Conservation (phyloP, 2,329 filamentous ascomycete species). For the Trichophyton rubrum region DNA sequence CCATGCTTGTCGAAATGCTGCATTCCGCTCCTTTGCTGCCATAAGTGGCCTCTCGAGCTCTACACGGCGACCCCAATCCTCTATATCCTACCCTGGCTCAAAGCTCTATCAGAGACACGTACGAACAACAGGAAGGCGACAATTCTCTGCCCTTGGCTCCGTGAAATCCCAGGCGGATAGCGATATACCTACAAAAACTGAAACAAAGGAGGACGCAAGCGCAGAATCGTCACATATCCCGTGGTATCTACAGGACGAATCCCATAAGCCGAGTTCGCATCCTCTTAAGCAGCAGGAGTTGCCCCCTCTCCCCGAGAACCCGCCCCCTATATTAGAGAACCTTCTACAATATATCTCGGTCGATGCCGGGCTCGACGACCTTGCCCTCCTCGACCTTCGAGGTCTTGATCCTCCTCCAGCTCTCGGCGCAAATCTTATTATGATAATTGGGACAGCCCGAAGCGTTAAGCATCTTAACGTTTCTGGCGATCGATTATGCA, state of each 20-base stretch:
- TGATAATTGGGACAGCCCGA: slow-evolving; percentile 83
- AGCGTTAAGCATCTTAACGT: slow-evolving; percentile 90
- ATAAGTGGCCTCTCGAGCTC: slow-evolving; percentile 19
- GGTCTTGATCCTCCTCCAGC: slow-evolving; percentile 74
- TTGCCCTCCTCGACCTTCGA: slow-evolving; percentile 71
- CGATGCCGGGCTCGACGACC: slow-evolving; percentile 72
- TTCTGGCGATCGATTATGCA: slow-evolving; percentile 74
- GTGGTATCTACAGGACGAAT: slow-evolving; percentile 77
- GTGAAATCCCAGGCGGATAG: neutral
- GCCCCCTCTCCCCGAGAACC: slow-evolving; percentile 52
- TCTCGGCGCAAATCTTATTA: slow-evolving; percentile 75
- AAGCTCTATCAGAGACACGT: neutral
- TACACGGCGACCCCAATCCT: slow-evolving; percentile 6
- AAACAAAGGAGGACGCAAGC: slow-evolving; percentile 3
- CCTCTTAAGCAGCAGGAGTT: slow-evolving; percentile 43
- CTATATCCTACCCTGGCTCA: slow-evolving; percentile 4
- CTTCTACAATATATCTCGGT: slow-evolving; percentile 69
- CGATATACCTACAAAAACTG: neutral
- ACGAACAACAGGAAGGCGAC: neutral
- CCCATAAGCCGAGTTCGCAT: slow-evolving; percentile 27
- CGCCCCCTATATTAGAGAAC: slow-evolving; percentile 58
- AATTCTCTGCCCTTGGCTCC: neutral
- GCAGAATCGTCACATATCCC: slow-evolving; percentile 36
- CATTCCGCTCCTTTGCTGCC: slow-evolving; percentile 21
- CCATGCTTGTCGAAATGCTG: slow-evolving; percentile 20